phyloP scores from a whole-genome alignment of 192 early-diverging fungal species.

The Gaertneriomyces sp. region DNA sequence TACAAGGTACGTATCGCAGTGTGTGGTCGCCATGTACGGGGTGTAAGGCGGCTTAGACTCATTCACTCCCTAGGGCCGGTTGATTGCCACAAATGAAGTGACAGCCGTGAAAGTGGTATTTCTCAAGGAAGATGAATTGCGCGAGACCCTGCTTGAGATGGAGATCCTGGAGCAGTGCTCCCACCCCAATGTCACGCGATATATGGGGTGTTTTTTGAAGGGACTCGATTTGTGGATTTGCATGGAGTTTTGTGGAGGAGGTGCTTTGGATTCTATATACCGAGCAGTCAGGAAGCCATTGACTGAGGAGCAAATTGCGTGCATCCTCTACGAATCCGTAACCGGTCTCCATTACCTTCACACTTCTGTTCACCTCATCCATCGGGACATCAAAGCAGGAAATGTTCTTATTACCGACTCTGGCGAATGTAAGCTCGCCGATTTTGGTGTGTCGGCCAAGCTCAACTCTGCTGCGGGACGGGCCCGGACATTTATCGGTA shows the following conservation, averaged over 20 bases:
- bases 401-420: conserved; percentile 55
- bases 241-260: conserved; percentile 63
- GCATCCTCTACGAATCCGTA: conserved; percentile 57
- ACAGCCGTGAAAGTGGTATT: conserved; percentile 63
- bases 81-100: conserved; percentile 48
- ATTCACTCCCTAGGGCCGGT: conserved; percentile 39
- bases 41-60: background rate
- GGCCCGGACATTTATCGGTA: conserved; percentile 62
- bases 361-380: conserved; percentile 50
- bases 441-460: conserved; percentile 65
- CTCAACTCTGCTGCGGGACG: conserved; percentile 37
- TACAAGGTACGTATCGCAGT: conserved; percentile 43
- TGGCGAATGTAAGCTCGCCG: conserved; percentile 57
- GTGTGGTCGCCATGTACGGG: too few relatives aligned
- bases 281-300: conserved; percentile 46
- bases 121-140: conserved; percentile 62
- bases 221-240: conserved; percentile 66
- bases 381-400: conserved; percentile 65
- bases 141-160: conserved; percentile 67
- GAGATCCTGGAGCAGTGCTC: conserved; percentile 56
- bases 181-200: conserved; percentile 57
- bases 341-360: conserved; percentile 60
- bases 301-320: conserved; percentile 53
- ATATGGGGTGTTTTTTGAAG: conserved; percentile 59
- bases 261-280: conserved; percentile 59